Conservation (phyloP, 371 early-diverging fungal species). For the Mucor sp. region DNA sequence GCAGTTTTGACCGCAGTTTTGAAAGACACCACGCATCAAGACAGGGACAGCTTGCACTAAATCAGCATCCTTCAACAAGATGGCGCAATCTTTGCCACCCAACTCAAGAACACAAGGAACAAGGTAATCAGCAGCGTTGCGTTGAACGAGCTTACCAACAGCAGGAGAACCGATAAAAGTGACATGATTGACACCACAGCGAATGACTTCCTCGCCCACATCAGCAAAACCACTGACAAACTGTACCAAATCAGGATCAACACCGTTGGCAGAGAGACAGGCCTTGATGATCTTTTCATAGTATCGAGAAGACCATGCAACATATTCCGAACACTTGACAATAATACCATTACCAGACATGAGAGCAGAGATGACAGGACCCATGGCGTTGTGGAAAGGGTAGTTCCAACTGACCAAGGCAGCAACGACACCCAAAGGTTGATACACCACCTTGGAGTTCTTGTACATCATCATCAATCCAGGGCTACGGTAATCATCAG, state of each 20-base stretch:
- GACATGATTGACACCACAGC: conserved; percentile 69
- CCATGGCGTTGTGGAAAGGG: conserved; percentile 85
- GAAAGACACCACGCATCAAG: conserved; percentile 80
- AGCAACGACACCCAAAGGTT: conserved; percentile 80
- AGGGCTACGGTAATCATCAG: conserved; percentile 68
- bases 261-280: conserved; percentile 70
- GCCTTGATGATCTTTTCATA: conserved; percentile 65
- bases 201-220: conserved; percentile 73
- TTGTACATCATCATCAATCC: conserved; percentile 82
- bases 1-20: conserved; percentile 89
- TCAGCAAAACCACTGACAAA: conserved; percentile 83
- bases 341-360: conserved; percentile 87
- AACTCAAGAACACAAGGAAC: conserved; percentile 89
- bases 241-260: conserved; percentile 77
- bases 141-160: conserved; percentile 80
- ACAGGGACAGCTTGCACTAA: conserved; percentile 68
- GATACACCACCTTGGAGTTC: conserved; percentile 74
- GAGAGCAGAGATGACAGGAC: conserved; percentile 82
- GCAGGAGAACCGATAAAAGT: conserved; percentile 86
- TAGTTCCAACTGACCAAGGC: conserved; percentile 87
- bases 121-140: conserved; percentile 70
- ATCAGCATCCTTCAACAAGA: conserved; percentile 77
- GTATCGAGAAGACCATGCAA: conserved; percentile 78
- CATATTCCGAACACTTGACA: conserved; percentile 85
- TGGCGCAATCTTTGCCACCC: conserved; percentile 89